Evolutionary conservation across 1,139 yeast genomes (phyloP).

Genomic region (Suhomyces taliae): DNA sequence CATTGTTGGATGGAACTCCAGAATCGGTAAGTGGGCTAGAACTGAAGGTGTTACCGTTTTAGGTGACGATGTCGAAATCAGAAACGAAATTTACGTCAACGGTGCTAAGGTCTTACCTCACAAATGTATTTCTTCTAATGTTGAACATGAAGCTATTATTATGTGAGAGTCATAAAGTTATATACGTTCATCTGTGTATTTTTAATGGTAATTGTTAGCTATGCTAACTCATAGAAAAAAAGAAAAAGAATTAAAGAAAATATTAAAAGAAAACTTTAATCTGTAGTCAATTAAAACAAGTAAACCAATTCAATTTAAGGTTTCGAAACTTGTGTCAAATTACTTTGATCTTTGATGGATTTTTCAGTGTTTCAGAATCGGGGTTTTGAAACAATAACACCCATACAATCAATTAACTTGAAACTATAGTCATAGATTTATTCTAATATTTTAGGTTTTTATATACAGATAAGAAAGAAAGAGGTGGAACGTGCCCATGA

Average conservation of each 20-base stretch:
- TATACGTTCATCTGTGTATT: constrained; percentile 3
- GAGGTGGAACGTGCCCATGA: too few relatives aligned
- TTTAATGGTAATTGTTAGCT: constrained; percentile 1
- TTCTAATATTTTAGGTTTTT: not conserved
- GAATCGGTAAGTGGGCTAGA: constrained; percentile 99
- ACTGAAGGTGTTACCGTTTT: constrained; percentile 96
- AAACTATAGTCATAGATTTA: too few relatives aligned
- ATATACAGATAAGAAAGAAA: not conserved
- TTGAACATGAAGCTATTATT: constrained; percentile 96
- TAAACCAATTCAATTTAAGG: too few relatives aligned
- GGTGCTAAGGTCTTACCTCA: constrained; percentile 99
- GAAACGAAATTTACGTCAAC: constrained; percentile 97
- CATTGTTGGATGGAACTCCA: constrained; percentile 98
- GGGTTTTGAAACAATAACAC: too few relatives aligned
- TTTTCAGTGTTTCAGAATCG: too few relatives aligned
- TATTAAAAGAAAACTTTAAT: too few relatives aligned
- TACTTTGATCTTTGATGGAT: too few relatives aligned
- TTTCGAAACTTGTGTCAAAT: too few relatives aligned
- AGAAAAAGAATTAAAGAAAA: too few relatives aligned
- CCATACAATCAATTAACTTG: too few relatives aligned
- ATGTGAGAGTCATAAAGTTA: constrained; percentile 51
- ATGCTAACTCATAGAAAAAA: not conserved
- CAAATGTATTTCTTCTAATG: constrained; percentile 93
- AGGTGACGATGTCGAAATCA: constrained; percentile 98
- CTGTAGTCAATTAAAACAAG: too few relatives aligned